Conservation (phyloP, 1,284 basidiomycete genomes). For the Puccinia sorghi region DNA sequence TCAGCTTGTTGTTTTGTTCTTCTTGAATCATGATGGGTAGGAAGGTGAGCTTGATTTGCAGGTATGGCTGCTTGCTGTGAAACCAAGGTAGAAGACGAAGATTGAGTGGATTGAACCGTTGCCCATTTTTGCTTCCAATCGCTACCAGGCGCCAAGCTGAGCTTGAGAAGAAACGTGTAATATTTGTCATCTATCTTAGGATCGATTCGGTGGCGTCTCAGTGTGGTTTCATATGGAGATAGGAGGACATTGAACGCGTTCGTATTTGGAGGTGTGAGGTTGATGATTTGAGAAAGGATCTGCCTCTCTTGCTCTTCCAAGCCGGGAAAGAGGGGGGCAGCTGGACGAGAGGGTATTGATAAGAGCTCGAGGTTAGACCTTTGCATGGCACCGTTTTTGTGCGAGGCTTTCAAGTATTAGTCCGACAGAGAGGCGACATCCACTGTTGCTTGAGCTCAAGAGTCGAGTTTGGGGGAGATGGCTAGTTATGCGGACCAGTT, state of each 20-base stretch:
- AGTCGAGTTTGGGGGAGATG: too few species aligned
- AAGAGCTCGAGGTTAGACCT: neutral
- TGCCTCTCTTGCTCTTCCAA: constrained; percentile 22
- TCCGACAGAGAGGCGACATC: too few species aligned
- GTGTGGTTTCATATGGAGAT: constrained; percentile 26
- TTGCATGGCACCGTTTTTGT: neutral
- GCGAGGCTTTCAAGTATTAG: too few species aligned
- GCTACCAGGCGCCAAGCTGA: constrained; percentile 40
- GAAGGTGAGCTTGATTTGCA: neutral
- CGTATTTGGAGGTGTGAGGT: constrained; percentile 34
- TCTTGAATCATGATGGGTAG: neutral
- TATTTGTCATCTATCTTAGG: constrained; percentile 40
- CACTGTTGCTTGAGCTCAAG: too few species aligned
- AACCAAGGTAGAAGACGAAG: neutral
- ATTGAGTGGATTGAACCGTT: neutral
- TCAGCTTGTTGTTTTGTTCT: neutral
- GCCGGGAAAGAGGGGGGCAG: constrained; percentile 9
- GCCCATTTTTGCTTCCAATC: constrained; percentile 49
- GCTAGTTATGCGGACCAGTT: too few species aligned
- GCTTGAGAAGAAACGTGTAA: constrained; percentile 40
- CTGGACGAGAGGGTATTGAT: constrained; percentile 6
- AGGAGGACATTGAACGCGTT: constrained; percentile 43
- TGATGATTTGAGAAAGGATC: constrained; percentile 30
- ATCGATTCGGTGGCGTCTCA: constrained; percentile 33
- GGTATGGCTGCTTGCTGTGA: neutral